Evolutionary conservation across 176 grass and related monocot genomes (phyloP).

Genomic region (Triticum urartu): DNA sequence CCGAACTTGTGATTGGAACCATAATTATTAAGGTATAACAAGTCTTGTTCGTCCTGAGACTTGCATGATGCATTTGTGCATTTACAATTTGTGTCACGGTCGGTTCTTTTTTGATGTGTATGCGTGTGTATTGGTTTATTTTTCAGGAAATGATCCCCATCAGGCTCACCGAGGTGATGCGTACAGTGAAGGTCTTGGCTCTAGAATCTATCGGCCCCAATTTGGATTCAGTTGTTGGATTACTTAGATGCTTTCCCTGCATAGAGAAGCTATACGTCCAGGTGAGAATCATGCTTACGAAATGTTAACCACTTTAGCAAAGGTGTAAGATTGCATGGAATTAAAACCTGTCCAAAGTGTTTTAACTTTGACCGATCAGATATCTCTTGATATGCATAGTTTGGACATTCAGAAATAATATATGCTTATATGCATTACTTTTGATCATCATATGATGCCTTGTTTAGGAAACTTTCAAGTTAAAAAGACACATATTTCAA

Average conservation of each 20-base stretch:
- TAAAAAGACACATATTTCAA: background rate
- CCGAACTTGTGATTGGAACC: background rate
- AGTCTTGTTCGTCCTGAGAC: background rate
- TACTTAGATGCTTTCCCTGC: no score
- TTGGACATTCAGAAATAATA: background rate
- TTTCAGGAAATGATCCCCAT: background rate
- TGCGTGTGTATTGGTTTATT: no score
- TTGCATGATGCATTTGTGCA: no score
- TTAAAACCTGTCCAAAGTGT: background rate
- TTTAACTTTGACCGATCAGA: background rate
- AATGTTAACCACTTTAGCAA: background rate
- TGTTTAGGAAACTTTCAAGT: background rate
- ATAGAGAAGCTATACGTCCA: no score
- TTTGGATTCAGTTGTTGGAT: no score
- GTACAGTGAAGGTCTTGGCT: no score
- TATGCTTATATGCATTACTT: background rate
- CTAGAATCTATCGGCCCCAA: no score
- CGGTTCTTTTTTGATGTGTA: background rate
- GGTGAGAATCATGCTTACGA: background rate
- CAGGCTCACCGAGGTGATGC: background rate
- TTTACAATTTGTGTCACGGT: background rate
- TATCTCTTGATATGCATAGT: background rate
- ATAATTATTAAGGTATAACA: constrained; percentile 2
- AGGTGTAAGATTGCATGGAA: no score
- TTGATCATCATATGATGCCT: no score